Base-by-base conservation (phyloP, 2,329 filamentous ascomycete genomes). In the Saccharata proteae region DNA sequence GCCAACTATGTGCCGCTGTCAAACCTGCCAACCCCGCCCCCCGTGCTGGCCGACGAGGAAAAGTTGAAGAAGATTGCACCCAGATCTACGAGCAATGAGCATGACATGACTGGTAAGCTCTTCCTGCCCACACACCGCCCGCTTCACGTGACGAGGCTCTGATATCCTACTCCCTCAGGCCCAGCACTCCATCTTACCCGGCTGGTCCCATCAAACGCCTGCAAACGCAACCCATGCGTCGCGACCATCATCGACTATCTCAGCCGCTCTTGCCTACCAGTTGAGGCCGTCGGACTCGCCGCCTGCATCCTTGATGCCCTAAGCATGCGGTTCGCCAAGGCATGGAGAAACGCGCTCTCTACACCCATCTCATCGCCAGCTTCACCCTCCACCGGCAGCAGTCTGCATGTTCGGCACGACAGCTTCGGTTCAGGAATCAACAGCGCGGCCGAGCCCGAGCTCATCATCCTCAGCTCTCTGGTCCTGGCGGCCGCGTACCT, bases 11-110 rank as follows among this genome's bases (percentile, higher is more conserved):
- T 52, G 16, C 54, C 54, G 27, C 43, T 57, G 23, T 57, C 54
- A 18, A 55, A 51, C 40, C 43, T 58, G 14, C 55, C 55, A 5
- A 58, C 55, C 11, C 55, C 55, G 34, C 55, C 55, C n/a, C 51
- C 29, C 10, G 29, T 26, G 12, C 18, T 24, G 11, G 16, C 16
- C 9, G 24, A 35, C 18, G 14, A 16, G n/a, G n/a, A n/a, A n/a
- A n/a, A n/a, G n/a, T n/a, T n/a, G n/a, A n/a, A n/a, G n/a, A n/a
- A n/a, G 10, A n/a, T 11, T 27, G n/a, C 9, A 26, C n/a, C 13
- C 10, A n/a, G 9, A 13, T 18, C 12, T 22, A 9, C 30, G 12
- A 12, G 19, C 20, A 16, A 22, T 16, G n/a, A n/a, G n/a, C n/a
- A n/a, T n/a, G n/a, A n/a, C n/a, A 16, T 32, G 25, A 24, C 20